Conservation (phyloP, 2,329 filamentous ascomycete genomes). For the Aspergillus phoenicis region DNA sequence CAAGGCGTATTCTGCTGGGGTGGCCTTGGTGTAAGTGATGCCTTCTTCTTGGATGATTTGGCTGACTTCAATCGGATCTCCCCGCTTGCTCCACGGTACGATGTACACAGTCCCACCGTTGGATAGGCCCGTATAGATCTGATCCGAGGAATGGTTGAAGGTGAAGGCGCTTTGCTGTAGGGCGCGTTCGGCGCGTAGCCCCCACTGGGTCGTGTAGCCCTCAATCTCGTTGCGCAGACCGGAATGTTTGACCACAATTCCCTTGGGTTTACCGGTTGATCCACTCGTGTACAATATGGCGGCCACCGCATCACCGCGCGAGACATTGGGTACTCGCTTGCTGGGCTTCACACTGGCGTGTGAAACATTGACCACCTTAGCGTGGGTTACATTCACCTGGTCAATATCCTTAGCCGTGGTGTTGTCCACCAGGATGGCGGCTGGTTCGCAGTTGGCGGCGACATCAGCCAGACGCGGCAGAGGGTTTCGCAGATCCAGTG, state of each 20-base stretch:
- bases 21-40: conserved; percentile 26
- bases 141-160: conserved; percentile 22
- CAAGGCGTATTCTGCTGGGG: conserved; percentile 25
- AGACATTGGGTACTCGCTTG: background rate
- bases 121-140: conserved; percentile 22
- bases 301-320: background rate
- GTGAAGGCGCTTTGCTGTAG: conserved; percentile 23
- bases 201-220: conserved; percentile 15
- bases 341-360: background rate
- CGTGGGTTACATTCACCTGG: background rate
- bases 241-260: conserved; percentile 37
- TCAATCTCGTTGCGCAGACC: conserved; percentile 16
- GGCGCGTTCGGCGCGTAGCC: conserved; percentile 8
- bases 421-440: conserved; percentile 1
- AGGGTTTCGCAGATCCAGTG: conserved; percentile 13
- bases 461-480: background rate
- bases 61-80: conserved; percentile 23
- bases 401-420: background rate
- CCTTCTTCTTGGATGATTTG: conserved; percentile 19
- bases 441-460: conserved; percentile 5
- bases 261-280: conserved; percentile 44
- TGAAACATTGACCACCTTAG: background rate
- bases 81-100: conserved; percentile 17
- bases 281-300: conserved; percentile 39
- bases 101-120: conserved; percentile 24